phyloP scores from a whole-genome alignment of 345 rosid species.

The Eucalyptus viminalis region DNA sequence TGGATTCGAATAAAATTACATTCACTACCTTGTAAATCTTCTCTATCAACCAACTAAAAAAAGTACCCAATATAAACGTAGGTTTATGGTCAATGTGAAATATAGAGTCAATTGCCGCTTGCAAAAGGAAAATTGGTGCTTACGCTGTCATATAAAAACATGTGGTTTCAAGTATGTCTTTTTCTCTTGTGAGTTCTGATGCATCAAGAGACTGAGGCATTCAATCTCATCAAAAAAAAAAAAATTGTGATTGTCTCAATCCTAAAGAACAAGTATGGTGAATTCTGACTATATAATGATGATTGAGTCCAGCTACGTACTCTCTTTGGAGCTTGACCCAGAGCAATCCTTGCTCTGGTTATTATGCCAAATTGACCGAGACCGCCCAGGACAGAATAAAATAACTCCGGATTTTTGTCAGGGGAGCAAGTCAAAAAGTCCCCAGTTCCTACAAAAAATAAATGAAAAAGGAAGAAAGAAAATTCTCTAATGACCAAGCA shows the following conservation, averaged over 20 bases:
- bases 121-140: background rate
- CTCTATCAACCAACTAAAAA: background rate
- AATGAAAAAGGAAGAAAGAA: background rate
- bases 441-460: background rate
- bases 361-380: constrained; percentile 1
- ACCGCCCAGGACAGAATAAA: background rate
- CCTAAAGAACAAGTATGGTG: background rate
- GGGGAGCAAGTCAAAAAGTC: background rate
- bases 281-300: background rate
- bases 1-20: background rate
- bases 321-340: background rate
- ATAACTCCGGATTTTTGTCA: background rate
- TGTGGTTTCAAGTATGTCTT: background rate
- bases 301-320: background rate
- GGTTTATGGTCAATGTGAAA: background rate
- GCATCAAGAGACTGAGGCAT: background rate
- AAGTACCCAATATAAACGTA: background rate
- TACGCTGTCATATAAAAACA: background rate
- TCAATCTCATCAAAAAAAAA: background rate
- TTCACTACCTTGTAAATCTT: background rate
- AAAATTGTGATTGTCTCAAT: background rate
- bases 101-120: background rate
- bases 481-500: background rate
- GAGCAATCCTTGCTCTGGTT: background rate
- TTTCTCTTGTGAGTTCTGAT: background rate